Base-by-base conservation (phyloP, 2,329 filamentous ascomycete genomes). In the Botrytis galanthina region DNA sequence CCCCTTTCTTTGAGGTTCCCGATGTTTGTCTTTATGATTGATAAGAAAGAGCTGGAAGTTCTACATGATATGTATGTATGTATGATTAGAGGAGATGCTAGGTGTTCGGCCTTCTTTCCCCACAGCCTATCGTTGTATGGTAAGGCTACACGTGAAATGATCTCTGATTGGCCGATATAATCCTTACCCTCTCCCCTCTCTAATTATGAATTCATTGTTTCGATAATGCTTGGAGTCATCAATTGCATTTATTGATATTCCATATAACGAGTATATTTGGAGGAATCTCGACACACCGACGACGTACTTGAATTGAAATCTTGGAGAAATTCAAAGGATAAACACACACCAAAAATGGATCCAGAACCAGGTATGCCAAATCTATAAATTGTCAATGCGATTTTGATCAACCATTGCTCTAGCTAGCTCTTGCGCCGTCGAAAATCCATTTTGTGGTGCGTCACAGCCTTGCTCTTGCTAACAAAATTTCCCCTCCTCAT, bases 391-490 rank as follows among this genome's bases (percentile, higher is more conserved):
- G 46, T 54, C 64, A 32, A 54, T 54, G 64, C 64, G 64, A 68
- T 68, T 57, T 29, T 14, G 10, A 37, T 68, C 29, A 37, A 26
- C 59, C 39, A 48, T 22, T 39, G 22, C 70, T 46, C 39, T 73
- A 73, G 71, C 72, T 44, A 57, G 51, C 51, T 62, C n/a, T 63
- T n/a, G 39, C 70, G 29, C 59, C 51, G 35, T 54, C 61, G 26
- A 57, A 62, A 48, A 68, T 70, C 69, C 44, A 68, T 29, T 39
- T 63, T 14, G 26, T 54, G 46, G 64, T 68, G 46, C 66, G 32
- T 57, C 64, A 62, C 70, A 75, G 75, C 75, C 73, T 74, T 57
- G 68, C 73, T 75, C 73, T 74, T 57, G 68, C 73, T 75, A 71
- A 77, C 64, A 74, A 71, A 73, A 73, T 46, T 72, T 37, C 69